phyloP scores from a whole-genome alignment of 2,329 filamentous ascomycete genomes.

The Tolypocladium pustulatum region DNA sequence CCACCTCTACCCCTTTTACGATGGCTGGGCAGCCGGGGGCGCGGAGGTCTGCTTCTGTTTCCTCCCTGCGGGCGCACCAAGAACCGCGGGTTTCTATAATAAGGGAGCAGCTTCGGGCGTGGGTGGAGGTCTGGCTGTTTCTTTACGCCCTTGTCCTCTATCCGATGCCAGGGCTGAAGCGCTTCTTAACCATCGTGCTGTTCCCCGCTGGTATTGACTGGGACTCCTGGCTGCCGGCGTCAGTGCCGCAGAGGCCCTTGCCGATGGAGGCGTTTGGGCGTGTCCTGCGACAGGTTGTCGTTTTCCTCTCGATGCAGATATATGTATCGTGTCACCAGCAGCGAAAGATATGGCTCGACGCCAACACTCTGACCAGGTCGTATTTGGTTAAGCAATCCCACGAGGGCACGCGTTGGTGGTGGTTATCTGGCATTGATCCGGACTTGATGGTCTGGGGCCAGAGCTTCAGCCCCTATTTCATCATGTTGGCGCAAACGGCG shows the following conservation, averaged over 20 bases:
- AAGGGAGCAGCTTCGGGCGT: not conserved
- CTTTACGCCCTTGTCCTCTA: not conserved
- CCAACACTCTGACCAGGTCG: conserved; percentile 18
- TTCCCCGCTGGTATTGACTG: not conserved
- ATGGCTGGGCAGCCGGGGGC: not conserved
- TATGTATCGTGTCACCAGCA: conserved; percentile 12
- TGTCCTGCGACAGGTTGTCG: conserved; percentile 2
- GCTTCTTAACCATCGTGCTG: not conserved
- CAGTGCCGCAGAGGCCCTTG: not conserved
- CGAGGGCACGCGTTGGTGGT: conserved; percentile 1
- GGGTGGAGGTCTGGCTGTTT: not conserved
- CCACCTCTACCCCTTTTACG: no score
- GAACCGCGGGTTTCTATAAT: not conserved
- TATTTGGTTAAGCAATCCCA: conserved; percentile 13
- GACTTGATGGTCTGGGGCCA: not conserved
- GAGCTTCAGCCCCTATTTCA: not conserved
- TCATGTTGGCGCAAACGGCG: not conserved
- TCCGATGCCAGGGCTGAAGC: not conserved
- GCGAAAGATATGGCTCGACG: conserved; percentile 17
- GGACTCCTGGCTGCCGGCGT: not conserved
- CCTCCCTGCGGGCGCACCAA: not conserved
- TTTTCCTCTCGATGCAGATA: conserved; percentile 7
- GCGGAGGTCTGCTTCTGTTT: not conserved
- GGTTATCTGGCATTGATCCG: conserved; percentile 4
- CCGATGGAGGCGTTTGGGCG: not conserved